Evolutionary conservation across 345 rosid genomes (phyloP).

Genomic region (Gossypium rotundifolium): DNA sequence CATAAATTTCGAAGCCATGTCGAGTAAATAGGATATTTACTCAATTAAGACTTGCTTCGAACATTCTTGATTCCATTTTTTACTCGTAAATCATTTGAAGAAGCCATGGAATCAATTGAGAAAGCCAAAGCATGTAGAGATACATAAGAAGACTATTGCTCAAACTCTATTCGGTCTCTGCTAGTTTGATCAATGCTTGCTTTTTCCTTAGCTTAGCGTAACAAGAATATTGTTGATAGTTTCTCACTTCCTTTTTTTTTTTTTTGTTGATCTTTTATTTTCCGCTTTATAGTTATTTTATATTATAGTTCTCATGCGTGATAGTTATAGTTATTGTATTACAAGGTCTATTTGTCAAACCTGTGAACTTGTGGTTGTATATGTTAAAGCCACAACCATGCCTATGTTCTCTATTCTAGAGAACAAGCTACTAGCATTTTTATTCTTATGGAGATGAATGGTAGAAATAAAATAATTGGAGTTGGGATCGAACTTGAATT

Average conservation of each 20-base stretch:
- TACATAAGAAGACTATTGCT: conserved; percentile 10
- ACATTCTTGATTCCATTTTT: conserved; percentile 2
- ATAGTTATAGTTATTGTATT: neutral
- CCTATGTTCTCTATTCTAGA: too few relatives aligned
- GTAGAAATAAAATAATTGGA: too few relatives aligned
- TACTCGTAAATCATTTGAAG: conserved; percentile 83
- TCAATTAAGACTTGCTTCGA: neutral
- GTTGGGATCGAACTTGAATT: too few relatives aligned
- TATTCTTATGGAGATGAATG: too few relatives aligned
- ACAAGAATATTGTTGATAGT: neutral
- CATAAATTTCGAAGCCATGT: too few relatives aligned
- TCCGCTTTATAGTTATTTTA: neutral
- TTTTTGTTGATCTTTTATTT: neutral
- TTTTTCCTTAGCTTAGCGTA: neutral
- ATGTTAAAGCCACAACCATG: neutral
- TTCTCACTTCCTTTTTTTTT: too few relatives aligned
- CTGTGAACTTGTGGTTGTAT: too few relatives aligned
- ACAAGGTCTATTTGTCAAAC: neutral
- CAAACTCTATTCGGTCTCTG: neutral
- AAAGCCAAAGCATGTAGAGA: conserved; percentile 50
- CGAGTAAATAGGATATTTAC: neutral
- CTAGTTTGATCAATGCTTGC: neutral
- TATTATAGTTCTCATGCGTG: neutral
- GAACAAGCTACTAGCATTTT: too few relatives aligned
- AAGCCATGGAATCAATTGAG: conserved; percentile 68